Evolutionary conservation across 208 protist species (phyloP).

Genomic region (Acanthamoeba castellanii): DNA sequence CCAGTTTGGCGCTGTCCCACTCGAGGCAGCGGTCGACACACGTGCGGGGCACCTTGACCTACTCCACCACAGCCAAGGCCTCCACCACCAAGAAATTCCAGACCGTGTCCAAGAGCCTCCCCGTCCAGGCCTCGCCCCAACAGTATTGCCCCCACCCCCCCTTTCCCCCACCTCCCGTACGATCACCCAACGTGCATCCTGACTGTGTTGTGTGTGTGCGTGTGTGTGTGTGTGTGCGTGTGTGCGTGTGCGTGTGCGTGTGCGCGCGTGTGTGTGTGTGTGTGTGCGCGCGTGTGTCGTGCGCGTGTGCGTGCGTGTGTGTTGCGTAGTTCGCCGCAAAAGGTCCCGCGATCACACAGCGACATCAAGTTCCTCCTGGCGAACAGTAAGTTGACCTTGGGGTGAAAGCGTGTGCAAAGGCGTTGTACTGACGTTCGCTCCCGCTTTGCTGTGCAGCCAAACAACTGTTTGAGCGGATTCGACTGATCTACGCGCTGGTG

Average conservation of each 20-base stretch:
- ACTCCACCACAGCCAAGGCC: neutral
- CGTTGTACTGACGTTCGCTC: neutral
- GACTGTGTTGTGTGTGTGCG: neutral
- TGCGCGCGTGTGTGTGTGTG: neutral
- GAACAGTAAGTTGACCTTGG: neutral
- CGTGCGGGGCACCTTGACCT: neutral
- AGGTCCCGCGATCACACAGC: neutral
- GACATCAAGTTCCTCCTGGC: conserved; percentile 7
- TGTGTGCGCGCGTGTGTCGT: neutral
- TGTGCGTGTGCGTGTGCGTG: no score
- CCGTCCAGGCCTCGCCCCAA: neutral
- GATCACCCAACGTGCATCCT: neutral
- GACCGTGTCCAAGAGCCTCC: neutral
- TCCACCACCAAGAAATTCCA: neutral
- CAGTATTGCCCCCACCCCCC: neutral
- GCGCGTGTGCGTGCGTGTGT: neutral
- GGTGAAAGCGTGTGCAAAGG: no score
- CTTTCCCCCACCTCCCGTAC: neutral
- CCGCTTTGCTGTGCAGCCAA: neutral
- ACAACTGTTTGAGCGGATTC: conserved; percentile 31
- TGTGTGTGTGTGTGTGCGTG: neutral
- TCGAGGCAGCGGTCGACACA: conserved; percentile 45
- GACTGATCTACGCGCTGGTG: conserved; percentile 52
- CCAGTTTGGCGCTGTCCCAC: conserved; percentile 25
- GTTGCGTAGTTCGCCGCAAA: neutral